Evolutionary conservation across 176 grass and related monocot genomes (phyloP), one percentile per base, ranked within the genome.

Genomic region (Aegilops longissima): DNA sequence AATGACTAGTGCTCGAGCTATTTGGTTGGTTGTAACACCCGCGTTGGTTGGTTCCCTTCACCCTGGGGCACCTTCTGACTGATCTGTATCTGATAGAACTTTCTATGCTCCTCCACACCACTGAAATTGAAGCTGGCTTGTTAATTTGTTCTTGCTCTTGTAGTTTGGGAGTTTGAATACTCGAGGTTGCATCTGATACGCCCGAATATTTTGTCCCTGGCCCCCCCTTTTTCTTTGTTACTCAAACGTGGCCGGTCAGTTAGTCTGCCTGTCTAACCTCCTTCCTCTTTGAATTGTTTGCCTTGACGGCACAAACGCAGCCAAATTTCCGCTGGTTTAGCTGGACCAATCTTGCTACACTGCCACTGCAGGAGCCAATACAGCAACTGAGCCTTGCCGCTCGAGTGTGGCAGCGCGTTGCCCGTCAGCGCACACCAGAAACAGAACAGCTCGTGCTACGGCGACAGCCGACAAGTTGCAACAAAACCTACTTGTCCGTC

Each of bases 31-130:
- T 91, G 86, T 88, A 88, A 88, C 64, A 78, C 78, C 29, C 70
- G 30, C 54, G 82, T 85, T 36, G 81, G 90, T 91, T 82, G 81
- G 90, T 91, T 85, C 90, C 90, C 86, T 92, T 88, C 34, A 88
- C 52, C 54, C 21, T 63, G 51, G 90, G 86, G 83, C 66, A 42
- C 86, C 72, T 59, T 63, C 77, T 54, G 63, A 81, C 86, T 78
- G 70, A 73, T 88, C 77, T 56, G 42, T 83, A 54, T 87, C 14
- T 82, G 78, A 72, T 82, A 88, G 64, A 82, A 72, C 72, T 73
- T 65, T 66, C 72, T 27, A 27, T 76, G 69, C 70, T 73, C 66
- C 81, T 87, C 56, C 73, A 82, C 73, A 82, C 73, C 82, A 73
- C 85, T 85, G 77, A 69, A 84, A 40, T 66, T 81, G 70, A 76